phyloP scores from a whole-genome alignment of 805 yeast genomes.

The Suhomyces vadensis region DNA sequence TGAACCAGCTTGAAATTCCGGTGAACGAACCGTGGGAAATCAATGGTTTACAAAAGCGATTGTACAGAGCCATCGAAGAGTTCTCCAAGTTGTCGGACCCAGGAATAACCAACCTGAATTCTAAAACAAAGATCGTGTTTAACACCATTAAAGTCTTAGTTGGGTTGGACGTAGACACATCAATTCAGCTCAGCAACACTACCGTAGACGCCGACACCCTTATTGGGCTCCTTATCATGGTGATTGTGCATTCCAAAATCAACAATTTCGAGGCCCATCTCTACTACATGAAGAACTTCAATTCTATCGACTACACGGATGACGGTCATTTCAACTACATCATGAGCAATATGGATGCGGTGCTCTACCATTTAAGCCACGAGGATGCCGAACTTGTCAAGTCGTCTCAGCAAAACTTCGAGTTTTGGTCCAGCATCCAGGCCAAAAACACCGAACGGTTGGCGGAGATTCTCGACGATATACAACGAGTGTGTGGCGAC shows the following conservation, averaged over 20 bases:
- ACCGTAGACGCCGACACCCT: slow-evolving; percentile 79
- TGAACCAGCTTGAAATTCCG: slow-evolving; percentile 54
- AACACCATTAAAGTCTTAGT: slow-evolving; percentile 57
- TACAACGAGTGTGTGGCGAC: slow-evolving; percentile 4
- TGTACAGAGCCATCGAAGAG: slow-evolving; percentile 51
- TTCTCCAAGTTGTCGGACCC: slow-evolving; percentile 50
- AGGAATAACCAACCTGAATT: slow-evolving; percentile 39
- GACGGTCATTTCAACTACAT: slow-evolving; percentile 75
- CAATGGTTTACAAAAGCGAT: slow-evolving; percentile 38
- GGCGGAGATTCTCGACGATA: not conserved
- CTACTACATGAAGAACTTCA: slow-evolving; percentile 63
- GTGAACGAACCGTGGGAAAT: slow-evolving; percentile 40
- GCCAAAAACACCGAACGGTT: slow-evolving; percentile 24
- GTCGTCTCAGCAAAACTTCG: slow-evolving; percentile 48
- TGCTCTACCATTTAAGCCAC: slow-evolving; percentile 55
- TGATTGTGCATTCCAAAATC: slow-evolving; percentile 63
- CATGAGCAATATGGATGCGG: slow-evolving; percentile 82
- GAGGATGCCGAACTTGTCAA: slow-evolving; percentile 38
- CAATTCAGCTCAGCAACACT: not conserved
- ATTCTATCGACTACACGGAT: slow-evolving; percentile 31
- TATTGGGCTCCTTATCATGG: slow-evolving; percentile 69
- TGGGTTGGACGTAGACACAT: not conserved
- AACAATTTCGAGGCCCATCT: slow-evolving; percentile 62
- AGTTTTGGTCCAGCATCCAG: slow-evolving; percentile 55
- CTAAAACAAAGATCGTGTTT: slow-evolving; percentile 50